phyloP scores from a whole-genome alignment of 257 asterid species.

The Solanum infundibuliforme region DNA sequence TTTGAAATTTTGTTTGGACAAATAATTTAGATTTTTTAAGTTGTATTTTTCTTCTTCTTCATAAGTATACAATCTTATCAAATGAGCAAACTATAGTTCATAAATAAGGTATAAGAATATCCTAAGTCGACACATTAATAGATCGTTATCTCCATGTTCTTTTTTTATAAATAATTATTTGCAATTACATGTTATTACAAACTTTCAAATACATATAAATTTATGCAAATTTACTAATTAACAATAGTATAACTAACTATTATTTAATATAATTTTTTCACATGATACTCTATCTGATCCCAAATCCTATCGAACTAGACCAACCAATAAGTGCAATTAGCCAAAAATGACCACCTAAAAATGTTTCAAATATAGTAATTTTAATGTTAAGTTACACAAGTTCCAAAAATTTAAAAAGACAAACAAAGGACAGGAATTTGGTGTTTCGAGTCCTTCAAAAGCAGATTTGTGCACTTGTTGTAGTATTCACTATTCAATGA shows the following conservation, averaged over 20 bases:
- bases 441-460: slow-evolving; percentile 25
- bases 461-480: neutral
- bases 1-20: neutral
- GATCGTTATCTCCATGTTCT: no score
- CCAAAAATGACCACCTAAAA: neutral
- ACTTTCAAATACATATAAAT: neutral
- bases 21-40: no score
- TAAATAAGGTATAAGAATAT: no score
- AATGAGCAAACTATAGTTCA: no score
- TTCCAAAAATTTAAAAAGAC: slow-evolving; percentile 21
- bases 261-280: no score
- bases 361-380: neutral
- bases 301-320: neutral
- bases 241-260: neutral
- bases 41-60: neutral
- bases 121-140: no score
- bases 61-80: neutral
- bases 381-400: slow-evolving; percentile 3
- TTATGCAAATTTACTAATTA: neutral
- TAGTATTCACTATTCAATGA: slow-evolving; percentile 11
- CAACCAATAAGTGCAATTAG: neutral
- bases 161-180: no score
- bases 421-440: slow-evolving; percentile 3
- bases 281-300: neutral
- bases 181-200: no score